Percentiles rank a stretch among this genome's conserved stretches.
Conservation (phyloP, 2,329 filamentous ascomycete genomes). For the Aspergillus bombycis region DNA sequence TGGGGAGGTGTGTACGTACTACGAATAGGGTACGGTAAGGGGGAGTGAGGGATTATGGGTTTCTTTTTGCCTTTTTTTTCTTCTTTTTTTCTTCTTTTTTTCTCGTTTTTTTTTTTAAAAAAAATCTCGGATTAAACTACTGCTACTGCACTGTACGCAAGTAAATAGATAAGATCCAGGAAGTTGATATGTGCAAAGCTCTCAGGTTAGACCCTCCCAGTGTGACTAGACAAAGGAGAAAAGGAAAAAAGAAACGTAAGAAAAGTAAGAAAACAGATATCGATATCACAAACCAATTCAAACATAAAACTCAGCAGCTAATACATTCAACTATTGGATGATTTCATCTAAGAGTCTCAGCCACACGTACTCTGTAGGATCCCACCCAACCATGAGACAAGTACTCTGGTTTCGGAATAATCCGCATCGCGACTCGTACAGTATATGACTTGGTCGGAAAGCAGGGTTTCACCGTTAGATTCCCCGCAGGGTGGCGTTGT, state of each 20-base stretch:
- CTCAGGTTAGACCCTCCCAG: too few species aligned
- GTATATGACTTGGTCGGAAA: too few species aligned
- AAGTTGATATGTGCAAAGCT: too few species aligned
- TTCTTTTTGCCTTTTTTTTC: neutral
- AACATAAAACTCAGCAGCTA: neutral
- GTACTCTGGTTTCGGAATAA: neutral
- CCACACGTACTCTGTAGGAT: neutral
- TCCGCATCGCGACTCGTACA: too few species aligned
- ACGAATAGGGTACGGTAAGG: neutral
- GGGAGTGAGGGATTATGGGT: neutral
- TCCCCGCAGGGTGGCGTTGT: constrained; percentile 5
- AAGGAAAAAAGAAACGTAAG: too few species aligned
- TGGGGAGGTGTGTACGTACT: neutral
- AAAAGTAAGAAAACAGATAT: neutral
- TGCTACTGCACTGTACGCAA: neutral
- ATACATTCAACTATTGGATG: neutral
- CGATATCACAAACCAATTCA: neutral
- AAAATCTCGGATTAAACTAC: neutral
- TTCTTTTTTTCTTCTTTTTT: too few species aligned
- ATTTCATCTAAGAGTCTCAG: neutral
- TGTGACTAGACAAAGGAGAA: neutral
- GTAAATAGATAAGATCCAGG: neutral
- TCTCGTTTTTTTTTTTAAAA: too few species aligned
- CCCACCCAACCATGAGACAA: neutral
- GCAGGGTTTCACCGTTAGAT: neutral